These are phyloP conservation scores for Venturia carpophila DNA, from an alignment of 2,329 filamentous ascomycete genomes.

Conservation along the genomic window DNA sequence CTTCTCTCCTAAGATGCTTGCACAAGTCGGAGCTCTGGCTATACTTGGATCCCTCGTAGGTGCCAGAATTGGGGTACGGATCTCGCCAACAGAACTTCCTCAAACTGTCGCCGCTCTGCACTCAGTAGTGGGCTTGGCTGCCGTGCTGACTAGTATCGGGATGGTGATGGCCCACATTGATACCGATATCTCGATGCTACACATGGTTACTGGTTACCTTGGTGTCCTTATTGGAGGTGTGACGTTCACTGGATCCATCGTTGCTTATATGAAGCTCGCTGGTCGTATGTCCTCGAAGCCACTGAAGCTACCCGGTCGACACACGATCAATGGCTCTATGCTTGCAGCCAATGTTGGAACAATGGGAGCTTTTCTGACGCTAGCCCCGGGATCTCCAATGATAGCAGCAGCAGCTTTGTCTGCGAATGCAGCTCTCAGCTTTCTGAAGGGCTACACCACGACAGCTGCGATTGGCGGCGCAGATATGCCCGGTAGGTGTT, in stretches of 20 bases:
- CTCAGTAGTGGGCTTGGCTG: conserved; percentile 81
- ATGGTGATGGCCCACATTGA: conserved; percentile 69
- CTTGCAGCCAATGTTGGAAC: conserved; percentile 71
- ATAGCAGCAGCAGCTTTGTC: conserved; percentile 72
- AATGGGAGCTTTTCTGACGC: conserved; percentile 74
- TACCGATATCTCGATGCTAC: conserved; percentile 61
- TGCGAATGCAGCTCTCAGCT: conserved; percentile 69
- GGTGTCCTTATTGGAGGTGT: conserved; percentile 80
- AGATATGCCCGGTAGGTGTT: conserved; percentile 56
- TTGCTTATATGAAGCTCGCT: conserved; percentile 81
- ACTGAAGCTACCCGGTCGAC: conserved; percentile 62
- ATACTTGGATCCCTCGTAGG: conserved; percentile 61
- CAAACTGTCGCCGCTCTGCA: conserved; percentile 86
- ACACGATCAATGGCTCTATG: conserved; percentile 66
- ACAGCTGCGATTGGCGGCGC: conserved; percentile 86
- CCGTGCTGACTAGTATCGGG: conserved; percentile 80
- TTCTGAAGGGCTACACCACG: conserved; percentile 79
- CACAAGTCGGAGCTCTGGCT: conserved; percentile 72
- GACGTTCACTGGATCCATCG: conserved; percentile 84
- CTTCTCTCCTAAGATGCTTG: conserved; percentile 68
- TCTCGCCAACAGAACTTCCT: conserved; percentile 79
- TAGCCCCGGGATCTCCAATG: conserved; percentile 69
- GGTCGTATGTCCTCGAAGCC: conserved; percentile 76
- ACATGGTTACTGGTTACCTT: conserved; percentile 78
- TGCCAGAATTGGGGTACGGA: conserved; percentile 72